A percentile compares a stretch with the other conserved stretches of the same genome.
Conservation (phyloP, 768 basidiomycete genomes). For the Cyathus striatus region DNA sequence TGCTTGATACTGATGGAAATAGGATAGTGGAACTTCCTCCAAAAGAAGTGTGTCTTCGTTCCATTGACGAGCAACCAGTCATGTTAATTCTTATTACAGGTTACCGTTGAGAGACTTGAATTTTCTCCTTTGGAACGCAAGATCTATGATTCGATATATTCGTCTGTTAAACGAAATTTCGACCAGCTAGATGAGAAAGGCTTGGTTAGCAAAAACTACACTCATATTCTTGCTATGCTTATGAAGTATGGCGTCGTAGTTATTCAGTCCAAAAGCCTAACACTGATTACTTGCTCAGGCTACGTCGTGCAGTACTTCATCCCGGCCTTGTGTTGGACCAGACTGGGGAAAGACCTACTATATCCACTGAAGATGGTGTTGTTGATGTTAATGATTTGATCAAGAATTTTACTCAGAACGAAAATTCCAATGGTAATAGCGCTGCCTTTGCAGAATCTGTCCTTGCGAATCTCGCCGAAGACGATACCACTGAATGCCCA, state of each 20-base stretch:
- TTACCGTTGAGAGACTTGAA: constrained; percentile 67
- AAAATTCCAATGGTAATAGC: constrained; percentile 23
- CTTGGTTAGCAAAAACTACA: constrained; percentile 72
- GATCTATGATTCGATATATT: constrained; percentile 86
- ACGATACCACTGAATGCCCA: constrained; percentile 60
- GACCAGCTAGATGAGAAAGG: constrained; percentile 78
- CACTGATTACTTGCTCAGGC: constrained; percentile 29
- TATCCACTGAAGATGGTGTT: constrained; percentile 31
- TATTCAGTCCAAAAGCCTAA: no score
- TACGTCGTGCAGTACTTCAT: constrained; percentile 91
- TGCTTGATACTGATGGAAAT: constrained; percentile 83
- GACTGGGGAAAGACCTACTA: constrained; percentile 33
- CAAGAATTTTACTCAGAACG: constrained; percentile 38
- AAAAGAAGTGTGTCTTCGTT: constrained; percentile 57
- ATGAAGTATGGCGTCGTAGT: constrained; percentile 77
- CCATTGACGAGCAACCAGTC: neutral
- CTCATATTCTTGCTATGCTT: constrained; percentile 89
- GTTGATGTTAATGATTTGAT: constrained; percentile 60
- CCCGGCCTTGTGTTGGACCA: constrained; percentile 72
- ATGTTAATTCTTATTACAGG: constrained; percentile 26
- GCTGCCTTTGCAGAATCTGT: constrained; percentile 59
- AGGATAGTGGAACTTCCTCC: constrained; percentile 83
- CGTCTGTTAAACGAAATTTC: constrained; percentile 74
- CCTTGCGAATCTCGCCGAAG: constrained; percentile 56
- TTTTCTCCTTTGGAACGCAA: constrained; percentile 79